Evolutionary conservation across 2,329 filamentous ascomycete species (phyloP).

Genomic region (Xylariaceae sp.): DNA sequence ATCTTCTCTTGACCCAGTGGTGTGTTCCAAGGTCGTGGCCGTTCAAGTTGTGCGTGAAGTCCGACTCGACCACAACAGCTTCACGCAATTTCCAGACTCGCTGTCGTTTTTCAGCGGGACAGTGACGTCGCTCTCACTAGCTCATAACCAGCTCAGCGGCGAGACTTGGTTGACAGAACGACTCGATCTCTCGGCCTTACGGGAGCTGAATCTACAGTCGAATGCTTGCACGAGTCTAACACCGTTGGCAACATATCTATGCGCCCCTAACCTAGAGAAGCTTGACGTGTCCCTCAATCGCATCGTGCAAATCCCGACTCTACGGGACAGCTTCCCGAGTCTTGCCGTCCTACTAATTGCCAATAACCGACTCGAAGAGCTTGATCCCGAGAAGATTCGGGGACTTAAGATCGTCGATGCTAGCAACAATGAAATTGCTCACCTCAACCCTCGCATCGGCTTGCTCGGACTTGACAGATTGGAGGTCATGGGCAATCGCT

Average conservation of each 20-base stretch:
- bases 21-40: constrained; percentile 51
- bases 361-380: constrained; percentile 72
- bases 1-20: constrained; percentile 53
- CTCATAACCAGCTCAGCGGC: constrained; percentile 66
- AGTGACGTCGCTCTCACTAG: constrained; percentile 66
- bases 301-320: constrained; percentile 61
- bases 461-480: constrained; percentile 63
- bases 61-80: constrained; percentile 71
- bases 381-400: constrained; percentile 66
- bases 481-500: constrained; percentile 79
- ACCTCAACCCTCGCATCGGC: constrained; percentile 74
- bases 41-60: constrained; percentile 51
- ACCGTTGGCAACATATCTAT: constrained; percentile 59
- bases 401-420: constrained; percentile 74
- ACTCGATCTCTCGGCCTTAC: constrained; percentile 66
- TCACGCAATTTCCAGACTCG: constrained; percentile 64
- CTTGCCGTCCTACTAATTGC: constrained; percentile 66
- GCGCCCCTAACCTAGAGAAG: constrained; percentile 69
- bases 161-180: constrained; percentile 60
- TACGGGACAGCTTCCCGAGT: constrained; percentile 64
- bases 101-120: constrained; percentile 67
- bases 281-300: constrained; percentile 80
- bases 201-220: constrained; percentile 68
- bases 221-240: constrained; percentile 69
- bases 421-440: constrained; percentile 79